Percentiles rank a stretch among this genome's conserved stretches.
Evolutionary conservation across 2,329 filamentous ascomycete genomes (phyloP).

Genomic region (Aspergillus sp.): DNA sequence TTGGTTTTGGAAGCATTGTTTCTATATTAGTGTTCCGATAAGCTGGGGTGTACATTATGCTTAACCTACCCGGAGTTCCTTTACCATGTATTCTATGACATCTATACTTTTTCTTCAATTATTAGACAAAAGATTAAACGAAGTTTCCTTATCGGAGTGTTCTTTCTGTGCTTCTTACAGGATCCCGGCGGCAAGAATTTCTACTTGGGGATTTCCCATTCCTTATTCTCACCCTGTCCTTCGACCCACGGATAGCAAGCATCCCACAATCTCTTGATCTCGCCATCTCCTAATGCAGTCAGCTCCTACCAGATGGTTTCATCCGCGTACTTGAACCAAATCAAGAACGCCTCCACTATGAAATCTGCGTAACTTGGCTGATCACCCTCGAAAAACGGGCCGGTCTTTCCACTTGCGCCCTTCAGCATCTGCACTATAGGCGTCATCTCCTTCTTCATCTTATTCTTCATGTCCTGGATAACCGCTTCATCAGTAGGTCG

Average conservation of each 20-base stretch:
- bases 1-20: slow-evolving; percentile 1
- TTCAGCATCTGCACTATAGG: slow-evolving; percentile 28
- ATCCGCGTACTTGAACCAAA: slow-evolving; percentile 27
- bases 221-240: slow-evolving; percentile 35
- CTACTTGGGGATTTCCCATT: slow-evolving; percentile 27
- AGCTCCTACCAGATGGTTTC: slow-evolving; percentile 24
- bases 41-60: slow-evolving; percentile 17
- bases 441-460: slow-evolving; percentile 20
- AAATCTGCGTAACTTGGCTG: slow-evolving; percentile 33
- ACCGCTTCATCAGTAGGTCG: slow-evolving; percentile 22
- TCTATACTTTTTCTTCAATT: slow-evolving; percentile 25
- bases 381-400: slow-evolving; percentile 36
- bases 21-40: slow-evolving; percentile 8
- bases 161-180: not conserved
- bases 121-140: slow-evolving; percentile 15
- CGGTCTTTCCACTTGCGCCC: slow-evolving; percentile 29
- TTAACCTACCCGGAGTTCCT: slow-evolving; percentile 7
- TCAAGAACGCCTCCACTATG: slow-evolving; percentile 24
- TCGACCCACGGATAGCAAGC: slow-evolving; percentile 32
- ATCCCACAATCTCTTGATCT: slow-evolving; percentile 29
- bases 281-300: slow-evolving; percentile 27
- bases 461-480: slow-evolving; percentile 20
- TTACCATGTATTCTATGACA: slow-evolving; percentile 35
- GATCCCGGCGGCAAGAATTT: not conserved
- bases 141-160: not conserved